Percentiles rank a stretch among this genome's conserved stretches.
Evolutionary conservation across 2,329 filamentous ascomycete genomes (phyloP).

Genomic region (Cladosporium sp.): DNA sequence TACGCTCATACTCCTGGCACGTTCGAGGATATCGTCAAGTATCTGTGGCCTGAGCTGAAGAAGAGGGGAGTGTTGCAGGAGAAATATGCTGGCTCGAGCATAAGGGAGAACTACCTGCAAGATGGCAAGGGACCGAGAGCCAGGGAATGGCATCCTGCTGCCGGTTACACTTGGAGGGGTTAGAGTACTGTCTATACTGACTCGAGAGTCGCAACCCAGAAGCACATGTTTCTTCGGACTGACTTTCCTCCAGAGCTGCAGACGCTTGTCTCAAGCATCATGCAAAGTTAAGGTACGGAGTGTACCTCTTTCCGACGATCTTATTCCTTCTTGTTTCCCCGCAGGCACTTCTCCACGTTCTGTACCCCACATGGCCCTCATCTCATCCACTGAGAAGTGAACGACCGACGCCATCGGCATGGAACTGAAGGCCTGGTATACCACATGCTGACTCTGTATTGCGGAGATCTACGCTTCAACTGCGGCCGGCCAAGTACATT

Average conservation of each 20-base stretch:
- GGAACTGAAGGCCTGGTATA: background rate
- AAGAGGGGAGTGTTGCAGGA: constrained; percentile 32
- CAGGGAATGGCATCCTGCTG: constrained; percentile 25
- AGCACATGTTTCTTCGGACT: background rate
- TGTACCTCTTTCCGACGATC: background rate
- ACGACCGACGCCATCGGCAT: background rate
- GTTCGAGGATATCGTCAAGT: constrained; percentile 35
- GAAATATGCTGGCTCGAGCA: constrained; percentile 22
- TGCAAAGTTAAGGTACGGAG: background rate
- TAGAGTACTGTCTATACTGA: background rate
- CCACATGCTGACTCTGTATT: background rate
- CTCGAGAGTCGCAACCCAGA: background rate
- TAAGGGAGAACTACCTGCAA: constrained; percentile 28
- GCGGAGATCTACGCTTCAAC: background rate
- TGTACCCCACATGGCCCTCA: background rate
- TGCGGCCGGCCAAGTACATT: background rate
- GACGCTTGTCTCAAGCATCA: background rate
- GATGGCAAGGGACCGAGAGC: constrained; percentile 24
- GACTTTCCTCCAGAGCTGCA: constrained; percentile 2
- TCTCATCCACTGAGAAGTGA: background rate
- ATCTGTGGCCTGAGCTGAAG: constrained; percentile 35
- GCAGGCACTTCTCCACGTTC: constrained; percentile 6
- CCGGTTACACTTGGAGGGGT: constrained; percentile 13
- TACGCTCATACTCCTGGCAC: constrained; percentile 43
- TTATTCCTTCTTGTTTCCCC: constrained; percentile 9